A percentile compares a stretch with the other conserved stretches of the same genome.
Evolutionary conservation across 2,329 filamentous ascomycete species (phyloP).

Genomic region (Ilyonectria destructans): DNA sequence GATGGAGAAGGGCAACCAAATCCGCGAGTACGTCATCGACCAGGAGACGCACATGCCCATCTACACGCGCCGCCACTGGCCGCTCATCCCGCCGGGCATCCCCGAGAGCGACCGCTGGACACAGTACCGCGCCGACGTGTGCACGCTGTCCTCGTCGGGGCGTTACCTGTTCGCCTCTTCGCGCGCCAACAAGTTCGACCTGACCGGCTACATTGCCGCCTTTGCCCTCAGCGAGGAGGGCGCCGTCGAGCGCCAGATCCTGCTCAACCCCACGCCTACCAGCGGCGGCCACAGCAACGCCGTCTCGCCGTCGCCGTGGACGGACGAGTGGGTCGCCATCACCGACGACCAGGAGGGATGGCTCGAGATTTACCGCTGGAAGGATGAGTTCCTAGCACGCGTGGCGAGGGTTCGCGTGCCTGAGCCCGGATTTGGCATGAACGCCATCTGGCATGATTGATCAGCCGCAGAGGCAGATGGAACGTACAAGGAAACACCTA

Average conservation of each 20-base stretch:
- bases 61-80: slow-evolving; percentile 84
- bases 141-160: slow-evolving; percentile 78
- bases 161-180: slow-evolving; percentile 88
- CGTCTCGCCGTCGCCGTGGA: slow-evolving; percentile 87
- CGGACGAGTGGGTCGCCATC: slow-evolving; percentile 90
- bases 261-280: slow-evolving; percentile 87
- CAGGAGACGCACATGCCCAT: slow-evolving; percentile 80
- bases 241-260: slow-evolving; percentile 83
- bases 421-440: slow-evolving; percentile 96
- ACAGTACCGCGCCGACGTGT: slow-evolving; percentile 91
- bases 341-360: slow-evolving; percentile 92
- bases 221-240: slow-evolving; percentile 81
- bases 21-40: slow-evolving; percentile 88
- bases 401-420: slow-evolving; percentile 84
- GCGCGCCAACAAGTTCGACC: slow-evolving; percentile 81
- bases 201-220: slow-evolving; percentile 87
- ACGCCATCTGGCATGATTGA: slow-evolving; percentile 92
- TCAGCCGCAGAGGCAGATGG: not conserved
- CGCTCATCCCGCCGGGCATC: slow-evolving; percentile 84
- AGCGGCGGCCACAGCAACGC: slow-evolving; percentile 92
- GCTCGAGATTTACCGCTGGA: slow-evolving; percentile 90
- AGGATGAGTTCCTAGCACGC: slow-evolving; percentile 83
- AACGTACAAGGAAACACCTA: not conserved
- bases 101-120: slow-evolving; percentile 60
- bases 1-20: slow-evolving; percentile 90